Evolutionary conservation across 1,139 yeast species (phyloP).

Genomic region (Geotrichum cucujoidarum): DNA sequence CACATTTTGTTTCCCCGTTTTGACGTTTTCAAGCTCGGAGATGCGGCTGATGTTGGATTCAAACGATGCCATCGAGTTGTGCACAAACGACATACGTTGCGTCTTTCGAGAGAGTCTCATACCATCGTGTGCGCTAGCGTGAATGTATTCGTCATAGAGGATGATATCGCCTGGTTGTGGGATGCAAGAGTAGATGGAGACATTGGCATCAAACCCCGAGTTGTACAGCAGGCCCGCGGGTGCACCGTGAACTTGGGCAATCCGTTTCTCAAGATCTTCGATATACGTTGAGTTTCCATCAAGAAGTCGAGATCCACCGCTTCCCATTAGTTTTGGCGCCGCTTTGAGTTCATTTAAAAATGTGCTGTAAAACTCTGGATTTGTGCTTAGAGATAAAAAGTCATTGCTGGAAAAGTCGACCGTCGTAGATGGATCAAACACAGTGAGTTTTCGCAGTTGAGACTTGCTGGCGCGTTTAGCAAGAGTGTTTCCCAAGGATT

Average conservation of each 20-base stretch:
- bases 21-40: slow-evolving; percentile 3
- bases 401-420: slow-evolving; percentile 32
- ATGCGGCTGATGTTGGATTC: slow-evolving; percentile 5
- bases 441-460: slow-evolving; percentile 13
- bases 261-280: slow-evolving; percentile 24
- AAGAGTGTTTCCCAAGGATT: not conserved
- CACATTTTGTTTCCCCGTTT: slow-evolving; percentile 17
- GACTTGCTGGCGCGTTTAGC: slow-evolving; percentile 1
- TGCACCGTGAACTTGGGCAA: slow-evolving; percentile 26
- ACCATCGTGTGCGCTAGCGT: slow-evolving; percentile 33
- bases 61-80: slow-evolving; percentile 23
- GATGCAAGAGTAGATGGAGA: slow-evolving; percentile 27
- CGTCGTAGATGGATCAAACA: not conserved
- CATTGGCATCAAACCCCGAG: slow-evolving; percentile 33
- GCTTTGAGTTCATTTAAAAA: slow-evolving; percentile 20
- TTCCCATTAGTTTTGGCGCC: slow-evolving; percentile 21
- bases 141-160: slow-evolving; percentile 31
- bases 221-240: slow-evolving; percentile 27
- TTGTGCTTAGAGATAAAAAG: slow-evolving; percentile 24
- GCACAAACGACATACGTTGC: slow-evolving; percentile 20
- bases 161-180: slow-evolving; percentile 29
- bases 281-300: slow-evolving; percentile 29
- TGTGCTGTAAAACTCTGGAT: slow-evolving; percentile 14
- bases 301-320: slow-evolving; percentile 32
- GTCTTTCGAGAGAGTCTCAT: slow-evolving; percentile 27